phyloP scores from a whole-genome alignment of 108 stramenopile species.

The Cyclotella choctawhatcheeana region DNA sequence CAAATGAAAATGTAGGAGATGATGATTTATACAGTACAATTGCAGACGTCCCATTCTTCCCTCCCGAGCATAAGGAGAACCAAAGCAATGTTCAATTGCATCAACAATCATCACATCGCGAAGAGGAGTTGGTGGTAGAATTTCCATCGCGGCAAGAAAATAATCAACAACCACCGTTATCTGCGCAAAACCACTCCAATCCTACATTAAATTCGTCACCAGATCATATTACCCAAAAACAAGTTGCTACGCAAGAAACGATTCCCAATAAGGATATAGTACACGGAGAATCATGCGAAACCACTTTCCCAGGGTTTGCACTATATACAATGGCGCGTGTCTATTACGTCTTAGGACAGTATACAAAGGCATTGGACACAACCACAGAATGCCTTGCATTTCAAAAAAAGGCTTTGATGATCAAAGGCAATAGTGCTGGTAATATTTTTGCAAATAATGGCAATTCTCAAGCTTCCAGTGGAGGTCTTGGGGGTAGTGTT shows the following conservation, averaged over 20 bases:
- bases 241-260: too few relatives aligned
- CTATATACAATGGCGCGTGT: constrained; percentile 41
- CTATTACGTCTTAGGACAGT: constrained; percentile 31
- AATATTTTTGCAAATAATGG: neutral
- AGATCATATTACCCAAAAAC: too few relatives aligned
- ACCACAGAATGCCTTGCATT: constrained; percentile 51
- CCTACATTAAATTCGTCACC: neutral
- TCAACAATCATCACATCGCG: constrained; percentile 4
- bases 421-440: neutral
- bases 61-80: neutral
- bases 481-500: too few relatives aligned
- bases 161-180: neutral
- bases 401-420: constrained; percentile 32
- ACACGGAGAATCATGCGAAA: neutral
- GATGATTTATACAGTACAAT: constrained; percentile 12
- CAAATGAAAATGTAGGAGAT: neutral
- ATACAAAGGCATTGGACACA: constrained; percentile 43
- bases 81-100: neutral
- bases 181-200: too few relatives aligned
- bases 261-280: neutral
- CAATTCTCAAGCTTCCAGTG: neutral
- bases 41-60: constrained; percentile 14
- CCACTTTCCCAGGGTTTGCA: constrained; percentile 52
- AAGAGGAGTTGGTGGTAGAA: constrained; percentile 26
- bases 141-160: constrained; percentile 14